Evolutionary conservation across 2,329 filamentous ascomycete species (phyloP).

Genomic region (Hysterium pulicare): DNA sequence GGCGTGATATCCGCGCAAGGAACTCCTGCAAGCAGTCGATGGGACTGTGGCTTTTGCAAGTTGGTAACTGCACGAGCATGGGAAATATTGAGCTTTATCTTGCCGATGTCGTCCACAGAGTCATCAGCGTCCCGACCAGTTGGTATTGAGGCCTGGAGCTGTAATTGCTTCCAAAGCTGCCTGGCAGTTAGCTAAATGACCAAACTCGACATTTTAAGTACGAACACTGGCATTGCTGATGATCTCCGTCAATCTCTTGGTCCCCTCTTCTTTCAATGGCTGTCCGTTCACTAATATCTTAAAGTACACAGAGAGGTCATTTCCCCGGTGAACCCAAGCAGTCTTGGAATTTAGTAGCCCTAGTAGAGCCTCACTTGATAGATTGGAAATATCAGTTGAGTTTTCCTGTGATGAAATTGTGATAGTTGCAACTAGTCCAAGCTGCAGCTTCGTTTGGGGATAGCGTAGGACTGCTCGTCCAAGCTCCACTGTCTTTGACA

Average conservation of each 20-base stretch:
- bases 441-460: constrained; percentile 22
- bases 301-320: constrained; percentile 29
- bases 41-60: constrained; percentile 9
- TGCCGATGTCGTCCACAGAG: constrained; percentile 5
- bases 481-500: constrained; percentile 28
- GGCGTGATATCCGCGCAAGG: constrained; percentile 27
- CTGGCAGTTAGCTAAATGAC: constrained; percentile 2
- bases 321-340: constrained; percentile 32
- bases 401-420: constrained; percentile 28
- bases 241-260: constrained; percentile 18
- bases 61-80: constrained; percentile 10
- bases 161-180: constrained; percentile 36
- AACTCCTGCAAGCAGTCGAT: constrained; percentile 21
- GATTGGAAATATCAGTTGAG: constrained; percentile 20
- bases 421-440: constrained; percentile 36
- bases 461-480: constrained; percentile 32
- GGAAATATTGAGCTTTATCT: constrained; percentile 20
- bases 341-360: constrained; percentile 19
- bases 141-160: constrained; percentile 20
- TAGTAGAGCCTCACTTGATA: constrained; percentile 14
- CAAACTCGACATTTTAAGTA: background rate
- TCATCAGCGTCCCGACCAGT: background rate
- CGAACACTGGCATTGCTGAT: constrained; percentile 29
- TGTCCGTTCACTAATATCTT: constrained; percentile 22
- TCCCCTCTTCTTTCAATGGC: constrained; percentile 16